These are phyloP conservation scores for Coemansia sp. DNA, from an alignment of 192 early-diverging fungal species.

Conservation along the genomic window DNA sequence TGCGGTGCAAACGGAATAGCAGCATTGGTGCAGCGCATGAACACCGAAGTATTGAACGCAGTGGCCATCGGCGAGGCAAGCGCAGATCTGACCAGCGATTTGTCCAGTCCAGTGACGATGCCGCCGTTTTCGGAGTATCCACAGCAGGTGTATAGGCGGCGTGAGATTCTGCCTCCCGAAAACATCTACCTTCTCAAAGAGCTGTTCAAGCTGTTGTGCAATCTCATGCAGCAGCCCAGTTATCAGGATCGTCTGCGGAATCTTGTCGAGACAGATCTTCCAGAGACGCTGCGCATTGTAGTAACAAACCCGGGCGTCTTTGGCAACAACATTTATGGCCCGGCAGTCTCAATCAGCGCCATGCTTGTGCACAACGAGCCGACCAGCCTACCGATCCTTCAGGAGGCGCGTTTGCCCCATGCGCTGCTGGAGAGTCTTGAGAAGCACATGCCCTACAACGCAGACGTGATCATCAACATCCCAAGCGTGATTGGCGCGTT, in stretches of 20 bases:
- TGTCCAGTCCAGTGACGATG: constrained; percentile 39
- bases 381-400: constrained; percentile 88
- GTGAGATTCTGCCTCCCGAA: constrained; percentile 65
- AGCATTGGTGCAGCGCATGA: constrained; percentile 74
- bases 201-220: constrained; percentile 87
- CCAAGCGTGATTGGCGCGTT: constrained; percentile 95
- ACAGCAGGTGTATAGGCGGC: constrained; percentile 41
- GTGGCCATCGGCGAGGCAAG: constrained; percentile 33
- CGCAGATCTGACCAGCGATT: constrained; percentile 29
- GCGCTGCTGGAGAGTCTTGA: constrained; percentile 72
- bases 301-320: constrained; percentile 75
- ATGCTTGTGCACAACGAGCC: constrained; percentile 99
- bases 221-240: constrained; percentile 93
- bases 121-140: constrained; percentile 26
- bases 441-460: constrained; percentile 71
- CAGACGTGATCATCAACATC: constrained; percentile 75
- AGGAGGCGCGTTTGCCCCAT: constrained; percentile 86
- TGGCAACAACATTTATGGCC: constrained; percentile 79
- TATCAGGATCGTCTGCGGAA: constrained; percentile 90
- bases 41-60: constrained; percentile 46
- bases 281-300: constrained; percentile 68
- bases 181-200: constrained; percentile 76
- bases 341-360: constrained; percentile 89
- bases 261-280: constrained; percentile 85
- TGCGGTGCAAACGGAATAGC: constrained; percentile 80